These are phyloP conservation scores for Chlorella sp. DNA, from an alignment of 139 green algal genomes.

Conservation along the genomic window DNA sequence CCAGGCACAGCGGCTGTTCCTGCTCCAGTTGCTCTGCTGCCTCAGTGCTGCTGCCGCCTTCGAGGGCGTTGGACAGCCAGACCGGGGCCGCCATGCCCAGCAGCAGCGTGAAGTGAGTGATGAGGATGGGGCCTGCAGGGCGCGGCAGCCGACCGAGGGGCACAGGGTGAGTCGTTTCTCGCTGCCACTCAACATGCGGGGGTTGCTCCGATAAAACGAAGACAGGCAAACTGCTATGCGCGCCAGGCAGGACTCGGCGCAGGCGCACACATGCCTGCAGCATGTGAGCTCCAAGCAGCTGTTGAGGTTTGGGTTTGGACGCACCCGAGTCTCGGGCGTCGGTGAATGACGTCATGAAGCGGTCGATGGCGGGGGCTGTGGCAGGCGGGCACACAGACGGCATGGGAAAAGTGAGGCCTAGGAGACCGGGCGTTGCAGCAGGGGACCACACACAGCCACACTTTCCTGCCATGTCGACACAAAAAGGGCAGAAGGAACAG, in stretches of 20 bases:
- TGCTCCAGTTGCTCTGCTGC: neutral
- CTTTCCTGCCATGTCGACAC: too few species aligned
- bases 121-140: constrained; percentile 52
- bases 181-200: too few species aligned
- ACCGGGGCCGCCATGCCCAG: constrained; percentile 77
- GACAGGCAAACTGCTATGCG: neutral
- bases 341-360: constrained; percentile 75
- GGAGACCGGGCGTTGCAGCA: neutral
- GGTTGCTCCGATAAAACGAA: neutral
- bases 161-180: too few species aligned
- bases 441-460: too few species aligned
- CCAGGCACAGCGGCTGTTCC: constrained; percentile 17
- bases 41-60: neutral
- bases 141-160: neutral
- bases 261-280: neutral
- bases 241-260: neutral
- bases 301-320: neutral
- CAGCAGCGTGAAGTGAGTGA: constrained; percentile 84
- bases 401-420: neutral
- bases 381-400: neutral
- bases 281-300: neutral
- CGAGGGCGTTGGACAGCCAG: constrained; percentile 51
- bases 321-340: constrained; percentile 67
- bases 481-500: too few species aligned
- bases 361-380: constrained; percentile 45